Conservation (phyloP, 2,329 filamentous ascomycete species). For the Fusarium sp. region DNA sequence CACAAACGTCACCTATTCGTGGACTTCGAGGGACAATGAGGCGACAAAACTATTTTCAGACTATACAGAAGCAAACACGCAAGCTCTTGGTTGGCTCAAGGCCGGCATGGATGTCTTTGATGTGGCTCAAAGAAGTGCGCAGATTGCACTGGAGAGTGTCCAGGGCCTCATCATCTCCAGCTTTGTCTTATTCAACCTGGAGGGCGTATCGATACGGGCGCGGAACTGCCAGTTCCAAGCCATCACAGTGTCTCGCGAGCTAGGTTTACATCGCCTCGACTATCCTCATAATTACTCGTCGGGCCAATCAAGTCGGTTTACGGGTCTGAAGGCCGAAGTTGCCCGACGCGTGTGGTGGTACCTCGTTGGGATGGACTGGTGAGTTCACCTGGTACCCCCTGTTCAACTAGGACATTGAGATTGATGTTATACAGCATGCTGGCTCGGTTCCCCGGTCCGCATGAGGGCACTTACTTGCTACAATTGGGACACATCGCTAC, state of each 20-base stretch:
- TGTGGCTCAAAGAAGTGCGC: conserved; percentile 49
- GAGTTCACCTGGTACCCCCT: conserved; percentile 7
- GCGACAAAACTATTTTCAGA: conserved; percentile 47
- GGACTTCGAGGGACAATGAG: conserved; percentile 50
- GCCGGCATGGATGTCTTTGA: conserved; percentile 56
- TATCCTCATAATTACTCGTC: conserved; percentile 43
- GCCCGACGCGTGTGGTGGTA: conserved; percentile 64
- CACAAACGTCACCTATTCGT: conserved; percentile 52
- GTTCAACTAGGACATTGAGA: background rate
- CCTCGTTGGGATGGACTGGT: conserved; percentile 59
- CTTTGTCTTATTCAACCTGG: conserved; percentile 58
- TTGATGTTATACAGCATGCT: conserved; percentile 52
- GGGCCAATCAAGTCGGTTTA: conserved; percentile 41
- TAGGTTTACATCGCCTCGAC: conserved; percentile 59
- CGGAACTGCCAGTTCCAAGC: conserved; percentile 35
- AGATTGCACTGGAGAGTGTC: conserved; percentile 53
- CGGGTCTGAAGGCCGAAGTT: conserved; percentile 53
- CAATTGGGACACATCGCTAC: conserved; percentile 59
- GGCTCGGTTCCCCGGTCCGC: conserved; percentile 54
- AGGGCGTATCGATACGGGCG: conserved; percentile 40
- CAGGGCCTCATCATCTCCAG: conserved; percentile 58
- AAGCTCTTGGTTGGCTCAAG: conserved; percentile 53
- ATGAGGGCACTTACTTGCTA: conserved; percentile 56
- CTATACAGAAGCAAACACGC: conserved; percentile 48
- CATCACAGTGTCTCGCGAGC: conserved; percentile 42